Percentiles rank a stretch among this genome's conserved stretches.
These are phyloP conservation scores for Didymellaceae sp. DNA, from an alignment of 2,329 filamentous ascomycete genomes.

Conservation along the genomic window DNA sequence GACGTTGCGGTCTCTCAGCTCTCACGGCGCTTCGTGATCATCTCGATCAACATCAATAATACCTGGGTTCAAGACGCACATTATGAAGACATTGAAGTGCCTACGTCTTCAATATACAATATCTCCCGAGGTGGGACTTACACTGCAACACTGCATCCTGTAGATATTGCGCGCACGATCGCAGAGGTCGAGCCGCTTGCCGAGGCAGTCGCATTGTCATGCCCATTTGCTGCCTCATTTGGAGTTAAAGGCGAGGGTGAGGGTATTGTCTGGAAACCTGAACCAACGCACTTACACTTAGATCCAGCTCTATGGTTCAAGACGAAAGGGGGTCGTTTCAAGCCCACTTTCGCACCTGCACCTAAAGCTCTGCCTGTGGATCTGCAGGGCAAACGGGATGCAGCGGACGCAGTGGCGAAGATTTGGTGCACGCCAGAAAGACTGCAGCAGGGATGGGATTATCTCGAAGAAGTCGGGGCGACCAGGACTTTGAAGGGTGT, in stretches of 20 bases:
- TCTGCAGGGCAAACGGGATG: slow-evolving; percentile 18
- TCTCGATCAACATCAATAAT: slow-evolving; percentile 35
- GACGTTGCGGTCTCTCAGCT: slow-evolving; percentile 33
- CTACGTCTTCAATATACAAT: slow-evolving; percentile 32
- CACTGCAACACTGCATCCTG: slow-evolving; percentile 23
- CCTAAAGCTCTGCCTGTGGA: slow-evolving; percentile 19
- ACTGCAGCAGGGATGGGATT: slow-evolving; percentile 38
- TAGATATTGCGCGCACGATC: slow-evolving; percentile 19
- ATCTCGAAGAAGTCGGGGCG: slow-evolving; percentile 26
- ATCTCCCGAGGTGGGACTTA: slow-evolving; percentile 31
- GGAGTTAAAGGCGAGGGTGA: slow-evolving; percentile 32
- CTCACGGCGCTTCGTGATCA: slow-evolving; percentile 36
- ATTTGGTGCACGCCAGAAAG: slow-evolving; percentile 31
- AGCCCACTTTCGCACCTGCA: slow-evolving; percentile 28
- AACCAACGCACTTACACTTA: slow-evolving; percentile 11
- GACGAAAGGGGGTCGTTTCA: slow-evolving; percentile 37
- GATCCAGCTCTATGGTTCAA: slow-evolving; percentile 36
- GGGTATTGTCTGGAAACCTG: slow-evolving; percentile 38
- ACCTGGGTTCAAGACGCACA: slow-evolving; percentile 32
- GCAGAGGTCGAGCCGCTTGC: slow-evolving; percentile 23
- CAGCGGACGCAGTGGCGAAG: slow-evolving; percentile 20
- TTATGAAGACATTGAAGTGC: slow-evolving; percentile 29
- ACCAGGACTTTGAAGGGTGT: slow-evolving; percentile 22
- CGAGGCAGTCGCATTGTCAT: slow-evolving; percentile 26
- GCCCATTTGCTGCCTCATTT: slow-evolving; percentile 36